Evolutionary conservation across 768 basidiomycete genomes (phyloP).

Genomic region (Gymnopilus dilepis): DNA sequence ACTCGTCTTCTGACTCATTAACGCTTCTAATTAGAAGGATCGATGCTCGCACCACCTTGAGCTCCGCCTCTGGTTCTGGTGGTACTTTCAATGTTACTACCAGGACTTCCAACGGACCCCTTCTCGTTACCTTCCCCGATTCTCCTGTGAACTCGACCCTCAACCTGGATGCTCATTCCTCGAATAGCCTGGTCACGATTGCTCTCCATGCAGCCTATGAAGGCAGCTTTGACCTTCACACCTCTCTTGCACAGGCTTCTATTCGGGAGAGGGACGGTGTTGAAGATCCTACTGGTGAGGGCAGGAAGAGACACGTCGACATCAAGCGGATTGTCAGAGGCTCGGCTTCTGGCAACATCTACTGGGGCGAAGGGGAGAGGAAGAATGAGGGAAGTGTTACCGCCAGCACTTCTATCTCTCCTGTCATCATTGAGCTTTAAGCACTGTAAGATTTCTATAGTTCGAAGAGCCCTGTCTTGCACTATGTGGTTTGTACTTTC

Average conservation of each 20-base stretch:
- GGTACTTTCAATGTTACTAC: constrained; percentile 40
- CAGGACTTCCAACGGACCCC: constrained; percentile 38
- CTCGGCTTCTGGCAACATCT: background rate
- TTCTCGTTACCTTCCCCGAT: constrained; percentile 34
- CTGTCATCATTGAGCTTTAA: background rate
- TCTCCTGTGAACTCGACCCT: constrained; percentile 44
- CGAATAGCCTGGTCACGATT: constrained; percentile 40
- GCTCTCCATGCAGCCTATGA: constrained; percentile 42
- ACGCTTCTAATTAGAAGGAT: constrained; percentile 34
- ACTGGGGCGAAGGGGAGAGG: background rate
- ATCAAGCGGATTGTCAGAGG: background rate
- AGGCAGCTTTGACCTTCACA: constrained; percentile 35
- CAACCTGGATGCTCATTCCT: constrained; percentile 33
- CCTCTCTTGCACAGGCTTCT: constrained; percentile 14
- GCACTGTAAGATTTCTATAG: background rate
- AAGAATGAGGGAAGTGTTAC: background rate
- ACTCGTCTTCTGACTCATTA: background rate
- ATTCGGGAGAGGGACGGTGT: constrained; percentile 13
- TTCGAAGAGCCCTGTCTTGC: background rate
- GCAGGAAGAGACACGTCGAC: constrained; percentile 24
- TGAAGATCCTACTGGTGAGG: constrained; percentile 31
- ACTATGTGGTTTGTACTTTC: background rate
- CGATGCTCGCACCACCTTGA: constrained; percentile 36
- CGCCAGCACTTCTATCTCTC: background rate
- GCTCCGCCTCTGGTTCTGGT: constrained; percentile 29